Evolutionary conservation across 176 grass and related monocot genomes (phyloP), one percentile per base, ranked within the genome.

Genomic region (Neostapfia colusana): DNA sequence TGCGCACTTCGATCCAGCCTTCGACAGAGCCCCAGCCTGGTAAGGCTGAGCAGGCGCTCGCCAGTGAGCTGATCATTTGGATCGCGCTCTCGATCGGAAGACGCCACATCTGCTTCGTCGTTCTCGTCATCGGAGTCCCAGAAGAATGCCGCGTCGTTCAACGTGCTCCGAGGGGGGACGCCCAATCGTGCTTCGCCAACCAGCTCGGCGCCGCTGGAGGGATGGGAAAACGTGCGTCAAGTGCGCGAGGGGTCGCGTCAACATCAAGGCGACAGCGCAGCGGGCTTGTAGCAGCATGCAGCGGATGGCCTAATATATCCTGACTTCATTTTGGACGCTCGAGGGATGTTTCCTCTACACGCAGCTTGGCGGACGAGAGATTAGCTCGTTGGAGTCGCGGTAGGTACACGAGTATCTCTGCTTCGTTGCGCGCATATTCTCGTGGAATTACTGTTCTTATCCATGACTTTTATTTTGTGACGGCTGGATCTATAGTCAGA

Each of bases 81-180:
- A 12, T 48, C 18, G 78, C 77, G 48, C 56, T 62, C 31, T n/a
- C n/a, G n/a, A n/a, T 79, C 56, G 0, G 34, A 44, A 0, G 35
- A 42, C 45, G 6, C 43, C 8, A 71, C 82, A 0, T 69, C 83
- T 20, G 63, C 72, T 1, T 51, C 78, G 15, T 80, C 62, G 8
- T 69, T 15, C 2, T 60, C 79, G 16, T 76, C 67, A 10, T 81
- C 79, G 1, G 65, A 80, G 4, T 93, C 87, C 90, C 87, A n/a
- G n/a, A n/a, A 89, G 74, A 81, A 83, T 4, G 68, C 87, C 18
- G 78, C 83, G 46, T 93, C 79, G 40, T 89, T 51, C 37, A 93
- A 84, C 0, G 81, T 93, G 36, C 83, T 87, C 66, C 81, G n/a
- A n/a, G 81, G 18, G 90, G 90, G n/a, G 90, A 93, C 41, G 58